phyloP scores from a whole-genome alignment of 1,284 basidiomycete genomes.

The Leccinum fallax region DNA sequence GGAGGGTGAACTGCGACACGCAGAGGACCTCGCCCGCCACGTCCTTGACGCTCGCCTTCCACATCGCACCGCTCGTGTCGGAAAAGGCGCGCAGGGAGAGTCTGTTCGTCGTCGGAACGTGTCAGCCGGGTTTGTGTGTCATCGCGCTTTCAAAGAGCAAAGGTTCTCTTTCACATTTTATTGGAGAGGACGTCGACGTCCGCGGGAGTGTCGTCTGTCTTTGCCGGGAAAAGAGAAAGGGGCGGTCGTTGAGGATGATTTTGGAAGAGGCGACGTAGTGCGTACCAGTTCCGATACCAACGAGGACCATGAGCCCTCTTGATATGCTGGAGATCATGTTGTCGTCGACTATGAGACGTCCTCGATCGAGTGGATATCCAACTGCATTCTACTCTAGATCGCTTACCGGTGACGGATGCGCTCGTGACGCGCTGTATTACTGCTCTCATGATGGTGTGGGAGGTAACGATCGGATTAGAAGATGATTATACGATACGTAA shows the following conservation, averaged over 20 bases:
- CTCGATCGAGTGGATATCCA: not conserved
- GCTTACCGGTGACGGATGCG: conserved; percentile 71
- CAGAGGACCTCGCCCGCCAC: conserved; percentile 86
- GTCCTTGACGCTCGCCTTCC: conserved; percentile 84
- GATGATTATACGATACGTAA: not conserved
- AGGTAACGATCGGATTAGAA: conserved; percentile 35
- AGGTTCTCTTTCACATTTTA: conserved; percentile 64
- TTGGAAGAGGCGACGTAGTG: conserved; percentile 3
- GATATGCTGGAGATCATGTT: conserved; percentile 79
- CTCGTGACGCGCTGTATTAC: conserved; percentile 76
- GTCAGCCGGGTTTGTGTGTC: conserved; percentile 4
- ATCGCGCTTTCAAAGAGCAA: conserved; percentile 8
- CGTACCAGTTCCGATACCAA: conserved; percentile 83
- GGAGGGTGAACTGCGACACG: conserved; percentile 89
- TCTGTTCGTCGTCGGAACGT: conserved; percentile 39
- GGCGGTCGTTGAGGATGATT: conserved; percentile 5
- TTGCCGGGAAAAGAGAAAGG: not conserved
- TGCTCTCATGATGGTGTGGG: conserved; percentile 60
- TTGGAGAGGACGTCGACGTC: conserved; percentile 75
- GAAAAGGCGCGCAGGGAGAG: conserved; percentile 75
- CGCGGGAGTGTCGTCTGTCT: conserved; percentile 71
- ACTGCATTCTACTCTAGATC: not conserved
- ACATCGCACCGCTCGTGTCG: conserved; percentile 63
- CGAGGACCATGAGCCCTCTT: conserved; percentile 83
- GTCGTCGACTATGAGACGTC: conserved; percentile 56